These are phyloP conservation scores for Crucibulum laeve DNA, from an alignment of 768 basidiomycete genomes.

Conservation along the genomic window DNA sequence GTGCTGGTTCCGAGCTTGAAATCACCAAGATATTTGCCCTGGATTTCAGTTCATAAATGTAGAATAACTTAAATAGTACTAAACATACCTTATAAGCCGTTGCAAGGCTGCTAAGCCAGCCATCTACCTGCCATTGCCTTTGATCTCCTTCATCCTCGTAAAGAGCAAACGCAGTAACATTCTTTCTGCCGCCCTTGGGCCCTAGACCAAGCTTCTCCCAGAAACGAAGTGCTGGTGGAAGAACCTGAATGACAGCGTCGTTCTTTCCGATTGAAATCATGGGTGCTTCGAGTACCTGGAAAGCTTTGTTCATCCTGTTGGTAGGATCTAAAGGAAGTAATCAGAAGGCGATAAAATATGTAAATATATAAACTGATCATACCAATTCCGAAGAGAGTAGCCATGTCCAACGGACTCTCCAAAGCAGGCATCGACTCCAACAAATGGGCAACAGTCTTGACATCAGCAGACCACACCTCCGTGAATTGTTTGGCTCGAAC, in stretches of 20 bases:
- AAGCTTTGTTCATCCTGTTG: slow-evolving; percentile 7
- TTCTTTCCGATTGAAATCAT: slow-evolving; percentile 64
- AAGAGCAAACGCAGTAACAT: slow-evolving; percentile 63
- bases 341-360: slow-evolving; percentile 1
- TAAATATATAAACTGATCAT: slow-evolving; percentile 9
- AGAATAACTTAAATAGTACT: slow-evolving; percentile 3
- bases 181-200: slow-evolving; percentile 68
- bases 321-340: slow-evolving; percentile 2
- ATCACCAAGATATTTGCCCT: slow-evolving; percentile 62
- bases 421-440: slow-evolving; percentile 33
- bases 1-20: slow-evolving; percentile 49
- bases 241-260: slow-evolving; percentile 62
- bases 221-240: slow-evolving; percentile 70
- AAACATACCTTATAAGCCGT: slow-evolving; percentile 54
- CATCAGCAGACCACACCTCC: slow-evolving; percentile 59
- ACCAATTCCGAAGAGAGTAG: slow-evolving; percentile 38
- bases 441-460: slow-evolving; percentile 37
- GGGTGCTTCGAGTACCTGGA: slow-evolving; percentile 42
- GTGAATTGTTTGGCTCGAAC: slow-evolving; percentile 16
- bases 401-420: slow-evolving; percentile 37
- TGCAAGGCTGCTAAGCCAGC: slow-evolving; percentile 56
- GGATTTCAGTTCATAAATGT: slow-evolving; percentile 10
- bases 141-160: slow-evolving; percentile 58
- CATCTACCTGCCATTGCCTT: slow-evolving; percentile 41
- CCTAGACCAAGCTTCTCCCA: slow-evolving; percentile 82